Conservation (phyloP, 2,329 filamentous ascomycete species). For the Xylaria sp. region DNA sequence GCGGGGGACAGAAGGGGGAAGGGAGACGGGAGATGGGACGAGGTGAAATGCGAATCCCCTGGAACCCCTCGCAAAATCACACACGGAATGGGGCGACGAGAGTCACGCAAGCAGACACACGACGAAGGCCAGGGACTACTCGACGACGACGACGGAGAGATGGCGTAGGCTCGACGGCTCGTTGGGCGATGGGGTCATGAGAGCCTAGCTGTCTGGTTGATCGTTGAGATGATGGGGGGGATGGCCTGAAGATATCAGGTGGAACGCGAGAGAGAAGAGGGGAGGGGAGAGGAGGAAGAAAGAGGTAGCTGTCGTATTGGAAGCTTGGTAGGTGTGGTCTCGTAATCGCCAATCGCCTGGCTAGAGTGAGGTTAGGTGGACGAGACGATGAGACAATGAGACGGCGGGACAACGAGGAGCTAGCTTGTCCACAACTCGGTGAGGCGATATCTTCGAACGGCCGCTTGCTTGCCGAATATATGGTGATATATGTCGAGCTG, state of each 20-base stretch:
- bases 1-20: slow-evolving; percentile 39
- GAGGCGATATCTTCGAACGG: not conserved
- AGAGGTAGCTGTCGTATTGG: not conserved
- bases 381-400: not conserved
- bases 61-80: slow-evolving; percentile 47
- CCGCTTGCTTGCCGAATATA: not conserved
- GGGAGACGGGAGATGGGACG: slow-evolving; percentile 38
- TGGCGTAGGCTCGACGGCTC: slow-evolving; percentile 39
- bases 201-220: slow-evolving; percentile 39
- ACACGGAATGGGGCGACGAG: slow-evolving; percentile 29
- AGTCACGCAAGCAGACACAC: slow-evolving; percentile 24
- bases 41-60: slow-evolving; percentile 45
- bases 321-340: too few relatives aligned
- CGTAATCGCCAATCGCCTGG: not conserved
- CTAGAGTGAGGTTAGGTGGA: not conserved
- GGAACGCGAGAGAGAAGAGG: not conserved
- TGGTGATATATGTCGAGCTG: not conserved
- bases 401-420: not conserved
- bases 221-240: slow-evolving; percentile 14
- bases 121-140: slow-evolving; percentile 24
- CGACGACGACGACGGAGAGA: slow-evolving; percentile 25
- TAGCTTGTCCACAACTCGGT: not conserved
- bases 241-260: slow-evolving; percentile 14
- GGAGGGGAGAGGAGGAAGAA: too few relatives aligned
- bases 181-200: slow-evolving; percentile 46